These are phyloP conservation scores for Suillus plorans DNA, from an alignment of 768 basidiomycete genomes.

Conservation along the genomic window DNA sequence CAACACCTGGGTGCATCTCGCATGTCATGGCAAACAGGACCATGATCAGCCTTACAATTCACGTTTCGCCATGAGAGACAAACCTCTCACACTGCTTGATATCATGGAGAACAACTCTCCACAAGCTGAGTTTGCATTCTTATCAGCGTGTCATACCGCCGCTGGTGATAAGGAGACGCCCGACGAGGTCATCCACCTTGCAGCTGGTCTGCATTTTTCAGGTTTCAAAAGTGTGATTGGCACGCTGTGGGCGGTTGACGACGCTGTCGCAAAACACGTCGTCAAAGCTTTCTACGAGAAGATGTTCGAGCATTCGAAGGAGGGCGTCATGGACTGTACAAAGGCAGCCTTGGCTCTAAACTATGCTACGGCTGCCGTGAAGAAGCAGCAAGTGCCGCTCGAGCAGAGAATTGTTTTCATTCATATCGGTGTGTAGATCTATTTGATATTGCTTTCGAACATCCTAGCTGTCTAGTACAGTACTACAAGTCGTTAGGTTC, in stretches of 20 bases:
- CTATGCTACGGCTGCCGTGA: not conserved
- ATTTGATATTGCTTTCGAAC: too few relatives aligned
- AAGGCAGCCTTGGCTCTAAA: conserved; percentile 7
- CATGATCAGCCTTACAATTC: conserved; percentile 12
- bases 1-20: conserved; percentile 18
- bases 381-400: not conserved
- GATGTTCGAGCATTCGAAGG: conserved; percentile 1
- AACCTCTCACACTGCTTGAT: not conserved
- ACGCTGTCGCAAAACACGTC: not conserved
- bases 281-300: not conserved
- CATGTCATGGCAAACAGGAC: conserved; percentile 19
- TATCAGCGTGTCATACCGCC: conserved; percentile 27
- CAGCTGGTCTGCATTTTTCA: conserved; percentile 21
- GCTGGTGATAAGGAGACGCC: conserved; percentile 15
- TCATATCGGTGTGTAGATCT: not conserved
- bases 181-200: conserved; percentile 22
- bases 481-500: not conserved
- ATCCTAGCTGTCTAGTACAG: too few relatives aligned
- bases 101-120: not conserved
- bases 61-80: not conserved
- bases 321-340: conserved; percentile 5
- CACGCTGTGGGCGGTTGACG: conserved; percentile 20
- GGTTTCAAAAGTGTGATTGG: conserved; percentile 23
- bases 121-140: conserved; percentile 7
- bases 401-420: too few relatives aligned